Base-by-base conservation (phyloP, 2,329 filamentous ascomycete genomes). In the Ascochyta fabae region DNA sequence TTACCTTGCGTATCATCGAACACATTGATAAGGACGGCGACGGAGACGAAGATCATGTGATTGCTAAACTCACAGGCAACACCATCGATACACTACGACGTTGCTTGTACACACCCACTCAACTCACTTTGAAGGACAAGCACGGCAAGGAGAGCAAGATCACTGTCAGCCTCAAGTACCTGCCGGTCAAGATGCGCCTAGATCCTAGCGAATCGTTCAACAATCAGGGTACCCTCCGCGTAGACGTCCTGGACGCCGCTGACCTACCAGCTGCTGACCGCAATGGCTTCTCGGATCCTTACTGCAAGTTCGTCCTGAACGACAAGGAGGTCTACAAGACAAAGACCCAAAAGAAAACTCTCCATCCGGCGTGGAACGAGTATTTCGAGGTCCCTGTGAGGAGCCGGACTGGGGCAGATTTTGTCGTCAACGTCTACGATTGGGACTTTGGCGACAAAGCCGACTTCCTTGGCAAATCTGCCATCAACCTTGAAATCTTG, bases 381-480 rank as follows among this genome's bases (percentile, higher is more conserved):
- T 93, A 87, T 75, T 99, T 99, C 69, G 93, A 97, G 75, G 83
- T 91, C 0, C 82, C 87, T 1, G 81, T 99, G 48, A 87, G 91
- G 16, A 96, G 92, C 13, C 85, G 95, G 55, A 96, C 92, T 15
- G 92, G 84, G 0, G 90, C 93, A 34, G 86, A 95, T 24, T 95
- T 99, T 77, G 83, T 83, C 29, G 87, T 92, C 68, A 90, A 91
- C 52, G 88, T 98, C 2, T 96, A 88, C 73, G 95, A 99, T 72
- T 99, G 94, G 86, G 95, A 99, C 75, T 96, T 98, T 80, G 94
- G 91, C 43, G 92, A 96, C 75, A 94, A 93, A 77, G 92, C 93
- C 1, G 95, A 99, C 75, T 90, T 89, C 73, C 80, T 99, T n/a
- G 95, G 95, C 40, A 84, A 83, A 56, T 83, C 91, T 0, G 78